Percentiles rank a stretch among this genome's conserved stretches.
Conservation (phyloP, 2,329 filamentous ascomycete genomes). For the Xylaria sp. region DNA sequence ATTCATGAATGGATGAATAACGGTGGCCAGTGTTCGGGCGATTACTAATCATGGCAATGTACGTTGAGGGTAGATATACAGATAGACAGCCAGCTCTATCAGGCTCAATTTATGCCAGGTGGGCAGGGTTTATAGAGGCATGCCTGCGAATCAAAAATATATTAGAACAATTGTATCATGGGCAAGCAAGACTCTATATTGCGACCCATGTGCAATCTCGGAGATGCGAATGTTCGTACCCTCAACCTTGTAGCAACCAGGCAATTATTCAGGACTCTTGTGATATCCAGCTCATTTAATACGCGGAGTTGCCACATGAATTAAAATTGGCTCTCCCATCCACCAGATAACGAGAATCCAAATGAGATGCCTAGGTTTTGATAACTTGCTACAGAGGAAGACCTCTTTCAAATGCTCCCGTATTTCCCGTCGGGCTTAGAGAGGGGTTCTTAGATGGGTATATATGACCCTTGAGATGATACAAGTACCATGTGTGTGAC, state of each 20-base stretch:
- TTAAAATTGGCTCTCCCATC: too few relatives aligned
- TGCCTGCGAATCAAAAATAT: conserved; percentile 40
- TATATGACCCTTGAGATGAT: too few relatives aligned
- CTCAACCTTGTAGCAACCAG: neutral
- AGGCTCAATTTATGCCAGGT: conserved; percentile 32
- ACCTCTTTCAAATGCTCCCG: too few relatives aligned
- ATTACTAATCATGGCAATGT: conserved; percentile 41
- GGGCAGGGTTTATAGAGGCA: conserved; percentile 43
- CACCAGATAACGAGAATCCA: too few relatives aligned
- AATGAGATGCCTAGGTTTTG: too few relatives aligned
- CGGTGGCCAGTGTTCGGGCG: conserved; percentile 34
- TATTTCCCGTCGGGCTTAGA: too few relatives aligned
- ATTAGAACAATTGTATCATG: conserved; percentile 44
- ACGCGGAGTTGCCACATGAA: too few relatives aligned
- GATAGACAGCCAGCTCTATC: conserved; percentile 41
- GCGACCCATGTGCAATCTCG: neutral
- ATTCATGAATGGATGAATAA: conserved; percentile 38
- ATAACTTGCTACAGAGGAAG: too few relatives aligned
- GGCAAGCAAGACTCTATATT: conserved; percentile 3
- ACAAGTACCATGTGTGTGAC: too few relatives aligned
- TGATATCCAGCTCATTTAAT: too few relatives aligned
- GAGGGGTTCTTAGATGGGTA: too few relatives aligned
- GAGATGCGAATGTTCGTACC: neutral
- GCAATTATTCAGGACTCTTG: too few relatives aligned
- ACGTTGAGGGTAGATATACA: conserved; percentile 45